phyloP scores from a whole-genome alignment of 176 grass and related monocot species.

The Lolium rigidum region DNA sequence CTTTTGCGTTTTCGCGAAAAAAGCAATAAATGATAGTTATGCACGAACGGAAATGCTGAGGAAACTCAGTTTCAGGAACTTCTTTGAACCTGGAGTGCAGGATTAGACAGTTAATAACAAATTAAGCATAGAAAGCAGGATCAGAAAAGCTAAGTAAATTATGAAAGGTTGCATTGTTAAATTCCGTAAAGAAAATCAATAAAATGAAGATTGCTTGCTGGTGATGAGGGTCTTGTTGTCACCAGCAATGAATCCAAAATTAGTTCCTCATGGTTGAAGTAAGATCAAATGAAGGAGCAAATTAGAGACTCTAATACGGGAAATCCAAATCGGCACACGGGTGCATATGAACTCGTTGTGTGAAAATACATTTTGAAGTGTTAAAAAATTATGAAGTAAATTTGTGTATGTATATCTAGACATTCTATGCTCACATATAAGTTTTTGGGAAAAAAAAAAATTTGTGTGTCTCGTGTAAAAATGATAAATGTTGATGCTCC shows the following conservation, averaged over 20 bases:
- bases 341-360: too few relatives aligned
- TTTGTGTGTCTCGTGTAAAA: too few relatives aligned
- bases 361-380: too few relatives aligned
- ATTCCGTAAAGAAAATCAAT: background rate
- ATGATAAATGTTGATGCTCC: too few relatives aligned
- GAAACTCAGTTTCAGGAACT: background rate
- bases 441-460: too few relatives aligned
- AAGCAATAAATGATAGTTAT: too few relatives aligned
- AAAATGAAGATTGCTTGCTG: background rate
- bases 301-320: background rate
- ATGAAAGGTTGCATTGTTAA: background rate
- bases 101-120: too few relatives aligned
- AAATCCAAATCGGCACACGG: background rate
- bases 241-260: background rate
- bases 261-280: background rate
- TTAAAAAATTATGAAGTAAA: too few relatives aligned
- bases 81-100: background rate
- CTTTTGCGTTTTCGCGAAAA: too few relatives aligned
- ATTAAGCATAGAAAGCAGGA: background rate
- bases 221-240: background rate
- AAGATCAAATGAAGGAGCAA: background rate
- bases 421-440: too few relatives aligned
- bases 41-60: too few relatives aligned
- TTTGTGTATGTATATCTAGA: too few relatives aligned
- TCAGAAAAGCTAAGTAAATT: background rate